Percentiles rank a stretch among this genome's conserved stretches.
These are phyloP conservation scores for Gossypium anomalum DNA, from an alignment of 345 rosid genomes.

Conservation along the genomic window DNA sequence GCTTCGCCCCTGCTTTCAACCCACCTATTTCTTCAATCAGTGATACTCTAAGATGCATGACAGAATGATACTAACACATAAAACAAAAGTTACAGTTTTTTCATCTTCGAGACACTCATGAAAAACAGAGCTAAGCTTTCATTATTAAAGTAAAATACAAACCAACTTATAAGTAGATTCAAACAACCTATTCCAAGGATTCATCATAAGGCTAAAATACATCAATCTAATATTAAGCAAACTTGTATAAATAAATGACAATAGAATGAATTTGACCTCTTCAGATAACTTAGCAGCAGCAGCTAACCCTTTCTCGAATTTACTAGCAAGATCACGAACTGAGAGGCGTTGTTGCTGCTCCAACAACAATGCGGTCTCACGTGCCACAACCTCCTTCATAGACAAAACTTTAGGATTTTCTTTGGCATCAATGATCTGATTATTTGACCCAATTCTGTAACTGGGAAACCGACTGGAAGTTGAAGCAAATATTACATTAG, in stretches of 20 bases:
- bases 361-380: slow-evolving; percentile 78
- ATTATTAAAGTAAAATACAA: background rate
- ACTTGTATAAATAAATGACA: background rate
- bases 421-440: slow-evolving; percentile 64
- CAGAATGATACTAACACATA: background rate
- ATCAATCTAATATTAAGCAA: background rate
- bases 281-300: slow-evolving; percentile 93
- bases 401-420: slow-evolving; percentile 71
- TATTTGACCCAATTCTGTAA: slow-evolving; percentile 70
- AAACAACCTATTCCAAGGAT: background rate
- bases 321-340: slow-evolving; percentile 90
- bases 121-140: slow-evolving; percentile 77
- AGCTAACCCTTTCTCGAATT: slow-evolving; percentile 91
- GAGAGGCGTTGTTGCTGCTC: slow-evolving; percentile 95
- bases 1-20: too few relatives aligned
- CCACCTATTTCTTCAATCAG: too few relatives aligned
- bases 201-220: background rate
- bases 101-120: slow-evolving; percentile 6
- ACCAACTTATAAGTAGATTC: background rate
- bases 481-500: slow-evolving; percentile 77
- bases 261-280: slow-evolving; percentile 50
- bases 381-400: slow-evolving; percentile 91
- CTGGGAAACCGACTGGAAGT: slow-evolving; percentile 81
- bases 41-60: background rate
- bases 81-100: background rate